phyloP scores from a whole-genome alignment of 1,284 basidiomycete genomes.

The Moesziomyces sp. region DNA sequence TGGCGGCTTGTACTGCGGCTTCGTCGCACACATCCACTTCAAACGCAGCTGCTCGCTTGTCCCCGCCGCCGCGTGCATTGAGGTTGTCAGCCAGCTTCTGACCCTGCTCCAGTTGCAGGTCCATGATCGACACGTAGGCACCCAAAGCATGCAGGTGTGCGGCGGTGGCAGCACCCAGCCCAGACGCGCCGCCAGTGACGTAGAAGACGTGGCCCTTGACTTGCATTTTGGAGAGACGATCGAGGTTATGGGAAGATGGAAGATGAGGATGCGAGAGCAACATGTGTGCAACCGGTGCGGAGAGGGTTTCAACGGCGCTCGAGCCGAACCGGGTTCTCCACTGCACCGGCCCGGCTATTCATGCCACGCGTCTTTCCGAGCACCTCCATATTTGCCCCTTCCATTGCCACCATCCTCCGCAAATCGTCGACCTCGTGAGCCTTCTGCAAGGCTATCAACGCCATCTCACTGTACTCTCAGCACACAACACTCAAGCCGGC shows the following conservation, averaged over 20 bases:
- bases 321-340: neutral
- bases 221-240: constrained; percentile 45
- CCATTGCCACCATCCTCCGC: no score
- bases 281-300: neutral
- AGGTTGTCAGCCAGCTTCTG: constrained; percentile 33
- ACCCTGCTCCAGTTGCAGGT: constrained; percentile 48
- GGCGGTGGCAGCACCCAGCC: constrained; percentile 64
- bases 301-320: neutral
- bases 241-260: neutral
- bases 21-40: constrained; percentile 64
- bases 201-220: constrained; percentile 54
- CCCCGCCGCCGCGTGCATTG: constrained; percentile 9
- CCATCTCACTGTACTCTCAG: neutral
- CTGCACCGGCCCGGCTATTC: neutral
- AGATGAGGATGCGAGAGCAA: neutral
- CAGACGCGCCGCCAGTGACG: constrained; percentile 62
- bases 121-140: constrained; percentile 59
- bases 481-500: neutral
- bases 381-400: neutral
- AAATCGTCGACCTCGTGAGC: neutral
- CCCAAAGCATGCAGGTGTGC: constrained; percentile 47
- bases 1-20: constrained; percentile 54
- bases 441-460: neutral
- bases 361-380: neutral
- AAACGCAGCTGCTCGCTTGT: constrained; percentile 39